Base-by-base conservation (phyloP, 371 early-diverging fungal genomes). In the Syncephalastrum racemosum region DNA sequence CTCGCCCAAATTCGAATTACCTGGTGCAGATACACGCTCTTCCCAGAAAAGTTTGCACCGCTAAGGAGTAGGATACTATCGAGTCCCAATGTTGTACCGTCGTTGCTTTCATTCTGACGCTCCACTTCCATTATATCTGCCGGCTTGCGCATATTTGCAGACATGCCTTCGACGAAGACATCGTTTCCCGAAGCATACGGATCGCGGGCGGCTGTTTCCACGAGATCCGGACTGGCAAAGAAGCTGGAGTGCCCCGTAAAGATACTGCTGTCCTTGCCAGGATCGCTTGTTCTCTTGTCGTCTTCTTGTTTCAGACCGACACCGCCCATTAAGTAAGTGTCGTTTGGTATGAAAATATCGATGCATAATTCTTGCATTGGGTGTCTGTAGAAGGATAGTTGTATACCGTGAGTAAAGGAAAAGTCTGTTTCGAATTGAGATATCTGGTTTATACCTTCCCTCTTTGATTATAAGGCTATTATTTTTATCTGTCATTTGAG, bases 1-100 rank as follows among this genome's bases (percentile, higher is more conserved):
- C 18, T 25, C 4, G 20, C 7, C 1, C 8, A 5, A 31, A 19
- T 58, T 52, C 46, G 7, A n/a, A 46, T 40, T 48, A 85, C 89
- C 70, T 92, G 92, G 58, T 87, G 87, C 49, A 92, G 60, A 63
- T 89, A 90, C 4, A 90, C 84, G 52, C 88, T 83, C 67, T 92
- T 92, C 2, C 92, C 92, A 8, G 88, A 89, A 27, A 77, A 87
- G 57, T 92, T 92, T 1, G 92, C 85, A 0, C 90, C 92, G 15
- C 85, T 88, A 5, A 92, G 64, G 5, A 92, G 58, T 62, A 88
- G 81, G 23, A 84, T 67, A 25, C 69, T 31, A 8, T 8, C 12
- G 5, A 12, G 36, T 10, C 36, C 12, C 36, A 31, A 8, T 7
- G 36, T 10, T 31, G 10, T 31, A 10, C 31, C 8, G 7, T 8